Base-by-base conservation (phyloP, 176 grass and related monocot species). In the Carex cristatella region DNA sequence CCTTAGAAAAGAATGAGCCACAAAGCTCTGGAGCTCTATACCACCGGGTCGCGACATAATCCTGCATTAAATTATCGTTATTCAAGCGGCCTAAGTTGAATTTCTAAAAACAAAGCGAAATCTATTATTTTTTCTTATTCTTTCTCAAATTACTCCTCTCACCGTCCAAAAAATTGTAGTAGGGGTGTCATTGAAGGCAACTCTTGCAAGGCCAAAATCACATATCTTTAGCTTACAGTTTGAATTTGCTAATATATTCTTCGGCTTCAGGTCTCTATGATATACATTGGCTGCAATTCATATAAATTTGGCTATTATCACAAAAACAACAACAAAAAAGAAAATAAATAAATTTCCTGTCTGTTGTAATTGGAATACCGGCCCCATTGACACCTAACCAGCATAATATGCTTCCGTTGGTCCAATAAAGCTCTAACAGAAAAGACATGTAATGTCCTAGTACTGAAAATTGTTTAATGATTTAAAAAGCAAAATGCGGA, bases 1-100 rank as follows among this genome's bases (percentile, higher is more conserved):
- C 96, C 93, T 95, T 95, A 48, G 96, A 99, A 88, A 88, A 99
- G 87, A 99, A 99, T 11, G 96, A 99, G 81, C 96, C 96, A 68
- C 96, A 99, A 18, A 99, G 88, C 77, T 99, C 96, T 38, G 96
- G 96, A 92, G 96, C 96, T 89, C 96, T 95, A 69, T 99, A 99
- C 96, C 96, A 99, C 88, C 96, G 93, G 68, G 96, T 99, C 84
- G 96, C 96, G 74, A 99, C 96, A 95, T 99, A 99, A 94, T 99
- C 96, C 96, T 99, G 78, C 38, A 86, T 60, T 10, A 74, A 80
- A 46, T 63, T 48, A 81, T 87, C 58, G 30, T 51, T 79, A 79
- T 79, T 58, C 53, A 58, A 58, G 28, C 74, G 57, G 33, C 14
- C 51, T 79, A 27, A 27, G 1, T 46, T 79, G 49, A 30, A 30